These are phyloP conservation scores for Castanea sativa DNA, from an alignment of 306 rosid genomes.

Conservation along the genomic window DNA sequence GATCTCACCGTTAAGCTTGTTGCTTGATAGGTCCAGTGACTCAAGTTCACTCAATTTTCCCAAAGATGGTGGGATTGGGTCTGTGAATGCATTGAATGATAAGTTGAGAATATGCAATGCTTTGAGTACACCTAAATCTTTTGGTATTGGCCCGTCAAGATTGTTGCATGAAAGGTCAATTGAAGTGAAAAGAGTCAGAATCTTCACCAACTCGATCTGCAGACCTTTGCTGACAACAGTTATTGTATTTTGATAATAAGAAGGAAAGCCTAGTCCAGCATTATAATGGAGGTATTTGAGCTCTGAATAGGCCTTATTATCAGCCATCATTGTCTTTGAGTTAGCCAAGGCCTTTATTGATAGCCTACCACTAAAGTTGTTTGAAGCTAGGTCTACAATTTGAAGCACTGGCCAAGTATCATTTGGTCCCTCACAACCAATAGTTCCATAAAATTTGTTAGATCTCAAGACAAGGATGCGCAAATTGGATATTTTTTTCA, in stretches of 20 bases:
- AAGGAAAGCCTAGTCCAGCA: too few species aligned
- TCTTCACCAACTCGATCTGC: conserved; percentile 18
- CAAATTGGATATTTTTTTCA: conserved; percentile 21
- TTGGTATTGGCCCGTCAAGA: conserved; percentile 23
- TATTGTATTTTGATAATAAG: conserved; percentile 25
- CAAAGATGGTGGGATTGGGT: conserved; percentile 9
- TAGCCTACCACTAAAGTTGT: background rate
- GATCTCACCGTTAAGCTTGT: background rate
- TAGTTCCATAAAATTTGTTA: conserved; percentile 6
- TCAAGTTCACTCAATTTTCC: conserved; percentile 7
- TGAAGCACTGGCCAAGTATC: conserved; percentile 34
- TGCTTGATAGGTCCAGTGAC: conserved; percentile 27
- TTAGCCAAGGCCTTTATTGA: background rate
- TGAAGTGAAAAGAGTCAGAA: conserved; percentile 23
- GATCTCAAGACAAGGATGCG: conserved; percentile 33
- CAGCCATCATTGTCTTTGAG: conserved; percentile 12
- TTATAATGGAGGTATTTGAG: conserved; percentile 15
- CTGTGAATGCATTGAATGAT: conserved; percentile 9
- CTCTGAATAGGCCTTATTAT: background rate
- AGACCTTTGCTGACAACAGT: conserved; percentile 34
- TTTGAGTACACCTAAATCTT: conserved; percentile 11
- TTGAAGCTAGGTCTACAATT: conserved; percentile 31
- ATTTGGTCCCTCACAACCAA: conserved; percentile 2
- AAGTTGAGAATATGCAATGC: conserved; percentile 16
- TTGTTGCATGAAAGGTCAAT: conserved; percentile 37